phyloP scores from a whole-genome alignment of 108 stramenopile species.

The Conticribra guillardii region DNA sequence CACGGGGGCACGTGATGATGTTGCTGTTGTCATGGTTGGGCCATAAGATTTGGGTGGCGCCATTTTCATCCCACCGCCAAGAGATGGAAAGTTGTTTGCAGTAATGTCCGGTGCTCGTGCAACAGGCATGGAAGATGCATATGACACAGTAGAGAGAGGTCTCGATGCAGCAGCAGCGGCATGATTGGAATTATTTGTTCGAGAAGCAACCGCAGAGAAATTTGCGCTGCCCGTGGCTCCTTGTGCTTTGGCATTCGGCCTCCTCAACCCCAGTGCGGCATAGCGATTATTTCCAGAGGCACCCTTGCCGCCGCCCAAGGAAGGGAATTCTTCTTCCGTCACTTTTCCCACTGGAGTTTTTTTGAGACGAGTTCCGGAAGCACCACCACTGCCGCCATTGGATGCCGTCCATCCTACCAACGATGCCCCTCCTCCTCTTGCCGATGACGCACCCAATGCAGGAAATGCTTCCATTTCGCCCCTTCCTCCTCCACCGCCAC shows the following conservation, averaged over 20 bases:
- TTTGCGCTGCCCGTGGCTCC: slow-evolving; percentile 17
- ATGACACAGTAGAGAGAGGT: slow-evolving; percentile 27
- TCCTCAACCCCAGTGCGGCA: slow-evolving; percentile 20
- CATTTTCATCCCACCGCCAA: slow-evolving; percentile 15
- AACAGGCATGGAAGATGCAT: slow-evolving; percentile 36
- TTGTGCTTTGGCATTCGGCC: neutral
- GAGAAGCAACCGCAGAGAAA: slow-evolving; percentile 36
- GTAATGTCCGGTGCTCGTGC: slow-evolving; percentile 28
- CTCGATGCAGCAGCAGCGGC: slow-evolving; percentile 21
- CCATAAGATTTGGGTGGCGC: slow-evolving; percentile 34
- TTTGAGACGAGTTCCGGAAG: slow-evolving; percentile 20
- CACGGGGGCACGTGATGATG: slow-evolving; percentile 23
- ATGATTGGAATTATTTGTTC: neutral
- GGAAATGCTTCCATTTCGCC: slow-evolving; percentile 66
- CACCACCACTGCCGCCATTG: slow-evolving; percentile 9
- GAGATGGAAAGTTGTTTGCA: slow-evolving; percentile 64
- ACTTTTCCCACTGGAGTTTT: slow-evolving; percentile 34
- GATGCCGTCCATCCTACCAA: slow-evolving; percentile 41
- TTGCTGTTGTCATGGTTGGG: slow-evolving; percentile 34
- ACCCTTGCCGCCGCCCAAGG: slow-evolving; percentile 38
- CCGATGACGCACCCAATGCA: slow-evolving; percentile 40
- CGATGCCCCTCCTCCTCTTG: slow-evolving; percentile 4
- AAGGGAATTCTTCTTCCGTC: slow-evolving; percentile 49
- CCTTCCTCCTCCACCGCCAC: slow-evolving; percentile 17
- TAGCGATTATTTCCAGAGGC: too few relatives aligned